Evolutionary conservation across 768 basidiomycete genomes (phyloP).

Genomic region (Naganishia randhawae): DNA sequence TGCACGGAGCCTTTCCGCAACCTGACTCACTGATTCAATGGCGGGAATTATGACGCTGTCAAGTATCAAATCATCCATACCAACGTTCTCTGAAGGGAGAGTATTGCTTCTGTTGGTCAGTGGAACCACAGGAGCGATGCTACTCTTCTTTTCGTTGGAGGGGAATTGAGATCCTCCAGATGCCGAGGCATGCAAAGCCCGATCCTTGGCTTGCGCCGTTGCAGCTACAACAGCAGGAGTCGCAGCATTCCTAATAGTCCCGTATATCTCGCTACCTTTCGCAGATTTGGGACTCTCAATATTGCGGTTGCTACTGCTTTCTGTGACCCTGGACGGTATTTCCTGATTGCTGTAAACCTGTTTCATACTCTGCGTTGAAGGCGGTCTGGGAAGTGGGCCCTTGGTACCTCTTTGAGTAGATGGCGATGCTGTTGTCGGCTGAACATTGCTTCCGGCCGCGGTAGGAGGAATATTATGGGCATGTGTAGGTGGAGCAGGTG

Average conservation of each 20-base stretch:
- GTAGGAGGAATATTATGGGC: neutral
- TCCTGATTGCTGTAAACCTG: constrained; percentile 10
- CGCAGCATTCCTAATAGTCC: constrained; percentile 76
- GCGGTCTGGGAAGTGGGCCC: constrained; percentile 24
- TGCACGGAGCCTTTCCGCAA: neutral
- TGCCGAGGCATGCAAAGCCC: constrained; percentile 14
- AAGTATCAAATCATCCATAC: constrained; percentile 64
- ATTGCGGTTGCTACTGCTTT: neutral
- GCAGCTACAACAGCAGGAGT: constrained; percentile 61
- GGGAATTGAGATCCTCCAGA: neutral
- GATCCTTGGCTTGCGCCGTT: constrained; percentile 49
- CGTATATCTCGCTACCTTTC: constrained; percentile 57
- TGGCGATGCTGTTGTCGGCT: neutral
- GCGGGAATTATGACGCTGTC: constrained; percentile 93
- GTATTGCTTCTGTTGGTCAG: neutral
- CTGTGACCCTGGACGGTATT: neutral
- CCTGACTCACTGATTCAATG: constrained; percentile 75
- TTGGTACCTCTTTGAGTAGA: constrained; percentile 13
- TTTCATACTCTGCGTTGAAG: constrained; percentile 23
- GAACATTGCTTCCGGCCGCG: neutral
- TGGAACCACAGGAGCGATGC: neutral
- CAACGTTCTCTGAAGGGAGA: constrained; percentile 1
- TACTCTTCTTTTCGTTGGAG: neutral
- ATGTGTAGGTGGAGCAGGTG: constrained; percentile 2
- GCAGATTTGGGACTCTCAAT: constrained; percentile 8